phyloP scores from a whole-genome alignment of 176 grass and related monocot species.

The Hyparrhenia diplandra region DNA sequence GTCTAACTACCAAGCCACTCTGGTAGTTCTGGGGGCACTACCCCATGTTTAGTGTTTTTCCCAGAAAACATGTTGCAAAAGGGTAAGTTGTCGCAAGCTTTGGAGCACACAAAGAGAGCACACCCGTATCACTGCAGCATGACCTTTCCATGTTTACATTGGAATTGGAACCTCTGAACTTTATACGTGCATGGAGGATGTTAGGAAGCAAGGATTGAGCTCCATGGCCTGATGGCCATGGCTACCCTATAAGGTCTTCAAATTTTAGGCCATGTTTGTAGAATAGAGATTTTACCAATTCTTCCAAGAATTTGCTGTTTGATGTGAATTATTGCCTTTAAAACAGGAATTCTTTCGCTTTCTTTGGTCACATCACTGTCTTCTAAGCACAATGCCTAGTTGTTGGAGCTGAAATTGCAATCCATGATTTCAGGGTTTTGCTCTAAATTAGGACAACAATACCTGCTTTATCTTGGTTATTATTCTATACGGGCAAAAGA shows the following conservation, averaged over 20 bases:
- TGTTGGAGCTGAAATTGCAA: conserved; percentile 30
- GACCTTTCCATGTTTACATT: conserved; percentile 25
- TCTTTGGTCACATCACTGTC: conserved; percentile 53
- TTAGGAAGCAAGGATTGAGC: neutral
- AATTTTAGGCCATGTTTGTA: neutral
- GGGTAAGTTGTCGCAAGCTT: conserved; percentile 19
- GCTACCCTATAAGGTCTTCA: neutral
- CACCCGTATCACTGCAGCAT: conserved; percentile 28
- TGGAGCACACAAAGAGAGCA: conserved; percentile 25
- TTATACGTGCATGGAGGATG: neutral
- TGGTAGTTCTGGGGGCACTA: conserved; percentile 39
- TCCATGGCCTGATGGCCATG: neutral
- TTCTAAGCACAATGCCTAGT: conserved; percentile 34
- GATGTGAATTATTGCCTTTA: neutral
- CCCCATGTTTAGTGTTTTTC: conserved; percentile 35
- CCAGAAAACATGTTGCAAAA: conserved; percentile 27
- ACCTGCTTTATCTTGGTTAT: conserved; percentile 45
- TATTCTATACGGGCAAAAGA: neutral
- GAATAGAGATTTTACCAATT: neutral
- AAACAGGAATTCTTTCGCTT: neutral
- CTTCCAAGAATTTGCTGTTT: neutral
- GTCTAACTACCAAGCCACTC: neutral
- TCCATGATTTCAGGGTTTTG: conserved; percentile 74
- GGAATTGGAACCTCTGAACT: conserved; percentile 9
- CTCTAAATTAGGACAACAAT: conserved; percentile 29